Conservation (phyloP, 176 grass and related monocot species). For the Aegilops sharonensis region DNA sequence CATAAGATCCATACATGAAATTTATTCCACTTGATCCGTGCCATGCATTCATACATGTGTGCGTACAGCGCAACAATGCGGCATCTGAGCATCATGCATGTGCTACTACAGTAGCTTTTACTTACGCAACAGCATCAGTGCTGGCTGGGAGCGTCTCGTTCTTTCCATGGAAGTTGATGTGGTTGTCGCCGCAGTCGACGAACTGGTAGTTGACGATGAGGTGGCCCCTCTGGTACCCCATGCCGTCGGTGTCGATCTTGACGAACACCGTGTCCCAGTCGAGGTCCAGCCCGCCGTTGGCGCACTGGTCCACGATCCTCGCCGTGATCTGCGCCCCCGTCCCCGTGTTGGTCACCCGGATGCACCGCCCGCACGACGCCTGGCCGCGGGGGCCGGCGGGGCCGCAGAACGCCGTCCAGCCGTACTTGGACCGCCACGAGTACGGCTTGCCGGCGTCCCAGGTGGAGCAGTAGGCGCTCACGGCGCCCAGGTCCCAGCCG, state of each 20-base stretch:
- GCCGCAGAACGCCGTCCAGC: constrained; percentile 83
- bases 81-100: too few species aligned
- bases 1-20: too few species aligned
- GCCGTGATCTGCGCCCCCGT: constrained; percentile 24
- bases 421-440: constrained; percentile 62
- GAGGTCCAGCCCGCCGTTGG: constrained; percentile 55
- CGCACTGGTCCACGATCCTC: constrained; percentile 63
- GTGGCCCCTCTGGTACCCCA: not conserved
- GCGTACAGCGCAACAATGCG: too few species aligned
- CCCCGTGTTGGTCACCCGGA: constrained; percentile 45
- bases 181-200: constrained; percentile 28
- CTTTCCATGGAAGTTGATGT: too few species aligned
- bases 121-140: too few species aligned
- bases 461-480: constrained; percentile 59
- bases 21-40: too few species aligned
- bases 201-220: constrained; percentile 54
- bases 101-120: too few species aligned
- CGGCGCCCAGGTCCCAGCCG: constrained; percentile 35
- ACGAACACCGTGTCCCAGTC: constrained; percentile 41
- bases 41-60: too few species aligned
- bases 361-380: constrained; percentile 49
- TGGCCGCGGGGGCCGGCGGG: constrained; percentile 33
- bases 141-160: too few species aligned
- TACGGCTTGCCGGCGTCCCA: constrained; percentile 62
- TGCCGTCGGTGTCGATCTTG: constrained; percentile 42